Evolutionary conservation across 495 filamentous ascomycete genomes (phyloP).

Genomic region (Penicillium dipodomyicola): DNA sequence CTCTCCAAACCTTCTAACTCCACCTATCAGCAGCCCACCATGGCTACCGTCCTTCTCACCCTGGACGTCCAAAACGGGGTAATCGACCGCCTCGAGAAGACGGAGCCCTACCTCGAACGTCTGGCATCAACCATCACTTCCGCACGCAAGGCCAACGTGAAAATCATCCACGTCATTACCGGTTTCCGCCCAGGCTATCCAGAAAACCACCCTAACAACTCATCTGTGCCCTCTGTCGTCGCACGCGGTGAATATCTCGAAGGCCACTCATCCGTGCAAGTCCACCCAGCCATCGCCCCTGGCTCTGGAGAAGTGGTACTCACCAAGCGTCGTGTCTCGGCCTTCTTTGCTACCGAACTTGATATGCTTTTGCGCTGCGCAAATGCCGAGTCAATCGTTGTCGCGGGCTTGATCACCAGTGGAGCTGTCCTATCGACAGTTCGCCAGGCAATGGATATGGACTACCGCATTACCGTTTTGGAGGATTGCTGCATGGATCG

Average conservation of each 20-base stretch:
- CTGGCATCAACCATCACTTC: slow-evolving; percentile 21
- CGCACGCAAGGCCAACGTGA: slow-evolving; percentile 27
- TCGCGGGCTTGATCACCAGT: slow-evolving; percentile 37
- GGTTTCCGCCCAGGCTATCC: slow-evolving; percentile 36
- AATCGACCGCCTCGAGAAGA: slow-evolving; percentile 20
- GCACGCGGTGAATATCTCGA: slow-evolving; percentile 23
- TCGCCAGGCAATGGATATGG: slow-evolving; percentile 36
- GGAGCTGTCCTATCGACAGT: slow-evolving; percentile 44
- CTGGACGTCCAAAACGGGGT: slow-evolving; percentile 39
- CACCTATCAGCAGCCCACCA: slow-evolving; percentile 7
- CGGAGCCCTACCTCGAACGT: slow-evolving; percentile 25
- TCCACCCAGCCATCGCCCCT: slow-evolving; percentile 28
- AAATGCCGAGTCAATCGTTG: slow-evolving; percentile 27
- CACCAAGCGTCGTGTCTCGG: slow-evolving; percentile 38
- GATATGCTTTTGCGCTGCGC: slow-evolving; percentile 37
- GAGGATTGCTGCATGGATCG: slow-evolving; percentile 40
- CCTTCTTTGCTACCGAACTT: slow-evolving; percentile 36
- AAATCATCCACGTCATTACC: slow-evolving; percentile 35
- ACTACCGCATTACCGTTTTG: slow-evolving; percentile 36
- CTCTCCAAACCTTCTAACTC: background rate
- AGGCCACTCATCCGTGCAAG: slow-evolving; percentile 18
- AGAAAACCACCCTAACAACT: slow-evolving; percentile 29
- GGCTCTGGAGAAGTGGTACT: slow-evolving; percentile 27
- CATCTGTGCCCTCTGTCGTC: slow-evolving; percentile 18
- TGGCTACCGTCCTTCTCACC: slow-evolving; percentile 35